These are phyloP conservation scores for Colletotrichum ledebouriae DNA, from an alignment of 2,329 filamentous ascomycete genomes.

Conservation along the genomic window DNA sequence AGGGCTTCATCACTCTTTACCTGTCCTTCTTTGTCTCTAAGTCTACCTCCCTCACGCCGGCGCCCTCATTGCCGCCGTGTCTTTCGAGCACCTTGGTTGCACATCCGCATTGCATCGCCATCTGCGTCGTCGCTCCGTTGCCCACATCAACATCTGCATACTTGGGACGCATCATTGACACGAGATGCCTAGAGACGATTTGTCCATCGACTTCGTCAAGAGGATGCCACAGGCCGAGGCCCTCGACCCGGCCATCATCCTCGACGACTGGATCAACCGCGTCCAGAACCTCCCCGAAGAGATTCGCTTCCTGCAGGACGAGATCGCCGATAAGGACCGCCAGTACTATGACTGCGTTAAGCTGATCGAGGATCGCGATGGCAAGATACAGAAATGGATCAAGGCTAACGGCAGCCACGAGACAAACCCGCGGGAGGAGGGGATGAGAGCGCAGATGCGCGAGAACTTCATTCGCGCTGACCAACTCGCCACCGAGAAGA, in stretches of 20 bases:
- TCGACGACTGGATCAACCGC: constrained; percentile 82
- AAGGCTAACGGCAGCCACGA: constrained; percentile 81
- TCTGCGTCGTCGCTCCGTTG: constrained; percentile 14
- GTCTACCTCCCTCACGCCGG: neutral
- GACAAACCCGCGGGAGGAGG: constrained; percentile 81
- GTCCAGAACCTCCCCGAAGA: constrained; percentile 86
- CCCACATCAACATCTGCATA: constrained; percentile 24
- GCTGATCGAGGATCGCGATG: constrained; percentile 79
- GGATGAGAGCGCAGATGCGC: constrained; percentile 73
- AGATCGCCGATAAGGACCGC: constrained; percentile 84
- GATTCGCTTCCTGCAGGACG: constrained; percentile 85
- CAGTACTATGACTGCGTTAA: constrained; percentile 77
- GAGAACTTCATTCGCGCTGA: constrained; percentile 79
- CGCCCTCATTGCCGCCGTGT: constrained; percentile 3
- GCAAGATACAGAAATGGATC: constrained; percentile 84
- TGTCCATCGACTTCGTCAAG: constrained; percentile 77
- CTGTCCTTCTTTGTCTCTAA: neutral
- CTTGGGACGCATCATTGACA: constrained; percentile 63
- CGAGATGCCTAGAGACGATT: constrained; percentile 79
- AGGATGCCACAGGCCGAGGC: constrained; percentile 74
- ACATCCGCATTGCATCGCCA: neutral
- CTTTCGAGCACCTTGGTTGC: constrained; percentile 5
- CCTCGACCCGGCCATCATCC: constrained; percentile 75
- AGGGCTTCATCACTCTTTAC: constrained; percentile 18
- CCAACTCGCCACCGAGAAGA: constrained; percentile 80